Evolutionary conservation across 1,284 basidiomycete species (phyloP).

Genomic region (Rhodotorula sp.): DNA sequence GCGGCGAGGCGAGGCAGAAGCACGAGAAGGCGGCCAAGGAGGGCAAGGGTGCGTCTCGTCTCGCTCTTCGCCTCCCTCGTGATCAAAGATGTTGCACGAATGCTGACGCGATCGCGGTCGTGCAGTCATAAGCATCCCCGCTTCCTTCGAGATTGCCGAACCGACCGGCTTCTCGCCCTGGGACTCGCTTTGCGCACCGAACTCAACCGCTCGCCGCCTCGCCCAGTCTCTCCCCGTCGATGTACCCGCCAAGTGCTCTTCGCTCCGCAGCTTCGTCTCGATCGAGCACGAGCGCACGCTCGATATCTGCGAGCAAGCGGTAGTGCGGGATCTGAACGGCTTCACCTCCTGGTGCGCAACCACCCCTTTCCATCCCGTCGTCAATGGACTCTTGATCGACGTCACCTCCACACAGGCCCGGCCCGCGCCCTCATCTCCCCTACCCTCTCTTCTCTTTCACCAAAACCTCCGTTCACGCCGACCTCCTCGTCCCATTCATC

Average conservation of each 20-base stretch:
- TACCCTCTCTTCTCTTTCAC: slow-evolving; percentile 45
- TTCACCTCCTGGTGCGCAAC: slow-evolving; percentile 32
- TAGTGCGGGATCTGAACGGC: slow-evolving; percentile 30
- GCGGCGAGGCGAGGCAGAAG: slow-evolving; percentile 31
- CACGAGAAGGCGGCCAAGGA: slow-evolving; percentile 11
- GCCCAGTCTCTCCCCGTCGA: slow-evolving; percentile 18
- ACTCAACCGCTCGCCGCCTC: slow-evolving; percentile 31
- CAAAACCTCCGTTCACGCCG: slow-evolving; percentile 41
- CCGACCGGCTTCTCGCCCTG: slow-evolving; percentile 26
- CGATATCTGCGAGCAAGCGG: slow-evolving; percentile 41
- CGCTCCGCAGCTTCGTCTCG: slow-evolving; percentile 25
- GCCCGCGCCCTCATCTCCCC: slow-evolving; percentile 32
- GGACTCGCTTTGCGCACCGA: slow-evolving; percentile 33
- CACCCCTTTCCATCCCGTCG: no score
- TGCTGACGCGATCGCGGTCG: neutral
- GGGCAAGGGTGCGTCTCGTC: slow-evolving; percentile 21
- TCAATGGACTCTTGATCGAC: no score
- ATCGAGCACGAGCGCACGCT: slow-evolving; percentile 31
- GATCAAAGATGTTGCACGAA: neutral
- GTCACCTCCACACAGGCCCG: slow-evolving; percentile 5
- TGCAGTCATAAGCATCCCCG: slow-evolving; percentile 15
- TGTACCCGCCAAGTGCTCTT: neutral
- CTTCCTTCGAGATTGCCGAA: slow-evolving; percentile 16
- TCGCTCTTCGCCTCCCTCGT: neutral
- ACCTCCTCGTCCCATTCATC: slow-evolving; percentile 42